Conservation (phyloP, 2,329 filamentous ascomycete genomes). For the Albifimbria verrucaria region DNA sequence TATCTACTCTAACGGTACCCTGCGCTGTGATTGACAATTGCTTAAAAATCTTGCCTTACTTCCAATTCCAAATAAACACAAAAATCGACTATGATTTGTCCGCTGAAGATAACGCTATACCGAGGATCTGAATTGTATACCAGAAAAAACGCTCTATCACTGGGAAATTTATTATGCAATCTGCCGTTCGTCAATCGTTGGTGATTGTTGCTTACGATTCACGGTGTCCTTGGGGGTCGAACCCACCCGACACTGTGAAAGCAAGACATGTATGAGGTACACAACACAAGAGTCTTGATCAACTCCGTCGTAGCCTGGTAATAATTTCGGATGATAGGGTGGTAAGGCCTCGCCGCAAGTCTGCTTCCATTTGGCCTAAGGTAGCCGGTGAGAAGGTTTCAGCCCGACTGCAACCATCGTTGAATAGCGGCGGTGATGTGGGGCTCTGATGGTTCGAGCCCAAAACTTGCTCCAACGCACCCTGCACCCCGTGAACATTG, state of each 20-base stretch:
- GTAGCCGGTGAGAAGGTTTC: conserved; percentile 1
- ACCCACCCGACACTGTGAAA: background rate
- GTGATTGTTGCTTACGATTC: background rate
- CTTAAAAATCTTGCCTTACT: background rate
- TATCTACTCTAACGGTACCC: no score
- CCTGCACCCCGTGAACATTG: background rate
- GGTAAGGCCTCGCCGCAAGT: background rate
- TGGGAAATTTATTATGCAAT: background rate
- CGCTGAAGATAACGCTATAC: background rate
- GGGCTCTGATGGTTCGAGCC: background rate
- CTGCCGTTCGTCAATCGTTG: background rate
- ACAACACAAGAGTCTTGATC: background rate
- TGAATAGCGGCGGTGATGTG: background rate
- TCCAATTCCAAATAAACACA: no score
- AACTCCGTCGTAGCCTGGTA: background rate
- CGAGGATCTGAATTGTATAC: background rate
- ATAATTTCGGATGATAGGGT: conserved; percentile 2
- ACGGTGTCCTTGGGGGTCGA: background rate
- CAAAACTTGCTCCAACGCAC: background rate
- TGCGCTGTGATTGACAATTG: background rate
- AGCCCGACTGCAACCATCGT: background rate
- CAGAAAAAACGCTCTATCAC: background rate
- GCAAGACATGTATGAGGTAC: background rate
- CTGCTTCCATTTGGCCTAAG: conserved; percentile 3
- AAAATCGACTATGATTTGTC: background rate